Conservation (phyloP, 306 rosid genomes). For the Rosa lucieae region DNA sequence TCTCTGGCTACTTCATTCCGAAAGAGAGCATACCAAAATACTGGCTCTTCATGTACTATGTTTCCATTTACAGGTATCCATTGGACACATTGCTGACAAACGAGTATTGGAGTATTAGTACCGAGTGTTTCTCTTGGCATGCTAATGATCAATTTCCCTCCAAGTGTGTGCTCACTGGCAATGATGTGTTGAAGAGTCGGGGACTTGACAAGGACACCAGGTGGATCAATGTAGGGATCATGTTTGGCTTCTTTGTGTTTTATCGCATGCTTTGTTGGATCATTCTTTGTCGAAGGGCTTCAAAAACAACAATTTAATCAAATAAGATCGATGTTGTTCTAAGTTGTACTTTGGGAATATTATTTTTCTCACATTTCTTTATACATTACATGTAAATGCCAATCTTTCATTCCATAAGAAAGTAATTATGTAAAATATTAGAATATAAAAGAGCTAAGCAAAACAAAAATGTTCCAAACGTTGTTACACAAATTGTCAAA, state of each 20-base stretch:
- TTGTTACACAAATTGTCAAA: background rate
- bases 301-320: constrained; percentile 48
- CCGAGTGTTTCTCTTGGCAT: constrained; percentile 44
- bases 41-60: constrained; percentile 95
- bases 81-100: constrained; percentile 74
- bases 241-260: constrained; percentile 70
- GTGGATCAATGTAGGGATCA: constrained; percentile 73
- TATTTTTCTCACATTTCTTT: background rate
- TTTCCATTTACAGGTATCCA: constrained; percentile 85
- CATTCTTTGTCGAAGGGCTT: constrained; percentile 66
- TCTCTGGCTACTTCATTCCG: constrained; percentile 95
- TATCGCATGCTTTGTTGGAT: constrained; percentile 83
- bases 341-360: background rate
- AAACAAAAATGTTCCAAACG: background rate
- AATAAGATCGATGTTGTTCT: background rate
- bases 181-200: constrained; percentile 71
- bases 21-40: constrained; percentile 77
- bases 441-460: background rate
- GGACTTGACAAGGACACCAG: constrained; percentile 72
- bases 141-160: background rate
- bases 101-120: constrained; percentile 66
- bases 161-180: constrained; percentile 48
- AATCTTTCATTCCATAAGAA: background rate
- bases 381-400: background rate
- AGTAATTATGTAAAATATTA: no score